Conservation (phyloP, 2,329 filamentous ascomycete species). For the Clarireedia paspali region DNA sequence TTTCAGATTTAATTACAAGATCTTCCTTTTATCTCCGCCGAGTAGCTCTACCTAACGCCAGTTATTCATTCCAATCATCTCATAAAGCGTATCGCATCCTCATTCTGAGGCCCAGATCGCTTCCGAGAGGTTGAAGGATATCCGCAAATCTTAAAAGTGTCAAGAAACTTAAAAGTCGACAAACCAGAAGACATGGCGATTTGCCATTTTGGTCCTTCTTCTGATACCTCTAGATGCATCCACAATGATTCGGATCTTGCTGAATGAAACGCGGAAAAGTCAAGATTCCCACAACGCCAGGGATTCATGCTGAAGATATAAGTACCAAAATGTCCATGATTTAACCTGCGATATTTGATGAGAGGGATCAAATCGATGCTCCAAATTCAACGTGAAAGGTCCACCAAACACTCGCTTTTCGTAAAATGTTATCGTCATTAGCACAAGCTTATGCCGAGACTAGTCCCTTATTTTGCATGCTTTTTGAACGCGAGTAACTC, state of each 20-base stretch:
- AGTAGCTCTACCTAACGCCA: conserved; percentile 10
- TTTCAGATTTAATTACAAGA: neutral
- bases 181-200: conserved; percentile 2
- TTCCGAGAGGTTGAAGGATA: neutral
- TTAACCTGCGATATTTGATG: conserved; percentile 10
- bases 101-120: conserved; percentile 2
- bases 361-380: neutral
- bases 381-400: conserved; percentile 1
- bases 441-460: neutral
- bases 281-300: conserved; percentile 20
- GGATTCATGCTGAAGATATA: conserved; percentile 16
- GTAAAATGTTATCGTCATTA: conserved; percentile 8
- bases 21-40: neutral
- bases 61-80: neutral
- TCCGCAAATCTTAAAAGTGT: neutral
- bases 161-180: conserved; percentile 1
- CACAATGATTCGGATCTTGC: neutral
- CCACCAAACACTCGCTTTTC: conserved; percentile 6
- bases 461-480: conserved; percentile 47
- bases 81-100: conserved; percentile 1
- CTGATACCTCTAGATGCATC: conserved; percentile 3
- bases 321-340: conserved; percentile 18
- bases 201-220: neutral
- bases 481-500: conserved; percentile 86
- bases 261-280: neutral